Base-by-base conservation (phyloP, 371 early-diverging fungal genomes). In the Smittium mucronatum region DNA sequence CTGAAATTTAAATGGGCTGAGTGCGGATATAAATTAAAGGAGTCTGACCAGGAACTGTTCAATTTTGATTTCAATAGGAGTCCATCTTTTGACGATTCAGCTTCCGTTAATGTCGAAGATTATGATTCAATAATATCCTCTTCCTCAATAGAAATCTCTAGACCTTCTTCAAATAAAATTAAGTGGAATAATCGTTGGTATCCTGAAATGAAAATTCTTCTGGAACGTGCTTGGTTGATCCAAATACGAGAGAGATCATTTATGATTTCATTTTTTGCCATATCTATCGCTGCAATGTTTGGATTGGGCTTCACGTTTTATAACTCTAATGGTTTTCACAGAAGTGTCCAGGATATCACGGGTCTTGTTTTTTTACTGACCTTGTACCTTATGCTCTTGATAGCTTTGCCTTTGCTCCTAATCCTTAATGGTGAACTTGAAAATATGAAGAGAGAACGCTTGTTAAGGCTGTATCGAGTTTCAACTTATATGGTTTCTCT, bases 291-390 rank as follows among this genome's bases (percentile, higher is more conserved):
- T 36, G 67, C 67, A 36, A 33, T 71, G 72, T 74, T 75, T 0
- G 34, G 72, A 17, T 69, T 72, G 34, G 72, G 74, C 59, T 70
- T 67, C 60, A 73, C 72, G 21, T 79, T 72, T 36, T 69, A 73
- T 57, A 72, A 70, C 66, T 73, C 75, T 0, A 72, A 72, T 31
- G 71, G 69, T 0, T 60, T 69, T 31, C 74, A 72, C 47, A 58
- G 73, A 5, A 63, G 74, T 0, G 77, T 81, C 33, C 79, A 79
- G 69, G 77, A 78, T 69, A 77, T 75, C 33, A 76, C 79, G 34
- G 80, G 78, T 5, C 63, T 76, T 33, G 73, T 80, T 63, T 81
- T 81, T 60, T 74, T 79, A 15, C 69, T 81, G 68, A 72, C 79
- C 5, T 36, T 78, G 1, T 72, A 76, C 30, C 69, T 71, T 11